These are phyloP conservation scores for Trichoderma oligosporum DNA, from an alignment of 2,329 filamentous ascomycete species.

Conservation along the genomic window DNA sequence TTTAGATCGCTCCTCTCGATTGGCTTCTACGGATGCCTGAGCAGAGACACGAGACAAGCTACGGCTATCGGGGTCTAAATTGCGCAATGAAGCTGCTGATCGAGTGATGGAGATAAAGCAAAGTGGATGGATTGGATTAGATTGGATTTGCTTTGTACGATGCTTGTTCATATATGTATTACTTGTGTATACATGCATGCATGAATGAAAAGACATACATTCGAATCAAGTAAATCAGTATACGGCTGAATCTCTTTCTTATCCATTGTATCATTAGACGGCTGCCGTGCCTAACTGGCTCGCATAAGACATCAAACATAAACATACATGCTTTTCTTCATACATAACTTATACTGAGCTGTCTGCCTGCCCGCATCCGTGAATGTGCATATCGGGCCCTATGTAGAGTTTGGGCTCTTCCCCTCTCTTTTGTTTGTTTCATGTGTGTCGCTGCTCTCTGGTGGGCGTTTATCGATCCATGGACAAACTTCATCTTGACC, in stretches of 20 bases:
- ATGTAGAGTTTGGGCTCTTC: neutral
- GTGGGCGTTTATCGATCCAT: neutral
- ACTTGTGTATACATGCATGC: neutral
- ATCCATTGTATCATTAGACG: neutral
- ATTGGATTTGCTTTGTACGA: neutral
- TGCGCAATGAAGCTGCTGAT: slow-evolving; percentile 7
- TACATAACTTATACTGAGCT: neutral
- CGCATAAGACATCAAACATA: no score
- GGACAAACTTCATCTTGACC: neutral
- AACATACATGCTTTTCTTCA: no score
- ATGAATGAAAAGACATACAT: neutral
- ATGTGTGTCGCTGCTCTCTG: neutral
- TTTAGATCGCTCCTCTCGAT: neutral
- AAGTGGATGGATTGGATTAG: slow-evolving; percentile 1
- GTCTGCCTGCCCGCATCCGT: neutral
- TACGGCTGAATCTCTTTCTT: neutral
- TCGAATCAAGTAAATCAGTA: no score
- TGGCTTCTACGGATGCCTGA: neutral
- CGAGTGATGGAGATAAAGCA: slow-evolving; percentile 14
- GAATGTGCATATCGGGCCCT: neutral
- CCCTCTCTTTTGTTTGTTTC: neutral
- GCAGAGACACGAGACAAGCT: neutral
- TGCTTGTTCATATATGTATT: neutral
- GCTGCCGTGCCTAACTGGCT: no score
- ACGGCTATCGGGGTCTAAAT: slow-evolving; percentile 11